Evolutionary conservation across 164 flowering plant genomes (phyloP).

Genomic region (Cinnamomum chago): DNA sequence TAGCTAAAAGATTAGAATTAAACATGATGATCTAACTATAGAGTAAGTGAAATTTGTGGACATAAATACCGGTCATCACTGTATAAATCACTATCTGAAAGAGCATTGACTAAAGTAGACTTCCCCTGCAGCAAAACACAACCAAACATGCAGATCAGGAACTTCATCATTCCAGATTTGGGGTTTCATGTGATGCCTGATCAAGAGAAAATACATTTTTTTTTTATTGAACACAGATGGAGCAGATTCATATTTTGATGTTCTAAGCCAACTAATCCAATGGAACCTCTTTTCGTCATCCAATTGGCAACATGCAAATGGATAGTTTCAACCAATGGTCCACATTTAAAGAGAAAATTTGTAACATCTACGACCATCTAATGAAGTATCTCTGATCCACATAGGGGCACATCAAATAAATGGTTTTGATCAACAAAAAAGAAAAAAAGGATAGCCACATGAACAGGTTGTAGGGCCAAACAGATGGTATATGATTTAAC

Average conservation of each 20-base stretch:
- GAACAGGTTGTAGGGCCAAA: too few species aligned
- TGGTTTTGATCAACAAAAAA: background rate
- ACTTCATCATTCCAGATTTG: background rate
- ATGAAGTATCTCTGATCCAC: background rate
- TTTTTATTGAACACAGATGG: too few species aligned
- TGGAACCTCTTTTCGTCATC: background rate
- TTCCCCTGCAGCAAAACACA: slow-evolving; percentile 58
- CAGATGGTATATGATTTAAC: too few species aligned
- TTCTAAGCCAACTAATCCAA: too few species aligned
- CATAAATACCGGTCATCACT: slow-evolving; percentile 70
- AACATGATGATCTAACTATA: background rate
- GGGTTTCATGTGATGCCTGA: background rate
- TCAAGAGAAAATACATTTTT: background rate
- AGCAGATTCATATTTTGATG: too few species aligned
- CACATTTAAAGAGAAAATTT: background rate
- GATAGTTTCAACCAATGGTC: background rate
- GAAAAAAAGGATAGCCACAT: too few species aligned
- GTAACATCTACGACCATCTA: background rate
- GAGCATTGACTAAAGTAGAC: slow-evolving; percentile 79
- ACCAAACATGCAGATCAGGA: background rate
- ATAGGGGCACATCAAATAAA: background rate
- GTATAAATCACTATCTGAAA: slow-evolving; percentile 67
- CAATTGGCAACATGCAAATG: background rate
- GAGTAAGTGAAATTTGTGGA: background rate
- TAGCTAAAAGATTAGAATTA: slow-evolving; percentile 7